Conservation (phyloP, 2,329 filamentous ascomycete species). For the Paraconiothyrium brasiliense region DNA sequence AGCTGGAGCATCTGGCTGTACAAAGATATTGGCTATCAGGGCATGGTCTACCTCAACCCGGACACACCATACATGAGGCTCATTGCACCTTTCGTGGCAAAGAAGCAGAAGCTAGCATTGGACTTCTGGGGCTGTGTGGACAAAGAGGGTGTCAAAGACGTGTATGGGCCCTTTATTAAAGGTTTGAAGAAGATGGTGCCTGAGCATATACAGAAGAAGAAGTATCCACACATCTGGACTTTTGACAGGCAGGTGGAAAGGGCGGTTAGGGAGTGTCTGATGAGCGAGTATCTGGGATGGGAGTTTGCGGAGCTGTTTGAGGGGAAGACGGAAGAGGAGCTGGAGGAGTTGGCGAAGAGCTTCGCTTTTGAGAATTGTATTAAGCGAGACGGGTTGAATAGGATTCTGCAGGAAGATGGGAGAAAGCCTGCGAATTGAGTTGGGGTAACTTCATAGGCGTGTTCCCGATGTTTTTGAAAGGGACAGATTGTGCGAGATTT, state of each 20-base stretch:
- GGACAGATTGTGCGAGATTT: too few species aligned
- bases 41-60: conserved; percentile 25
- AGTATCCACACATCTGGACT: conserved; percentile 21
- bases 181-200: conserved; percentile 20
- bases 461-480: too few species aligned
- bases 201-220: conserved; percentile 24
- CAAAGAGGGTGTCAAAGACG: conserved; percentile 20
- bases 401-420: conserved; percentile 11
- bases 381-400: conserved; percentile 17
- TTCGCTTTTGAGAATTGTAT: conserved; percentile 25
- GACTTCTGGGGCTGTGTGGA: conserved; percentile 25
- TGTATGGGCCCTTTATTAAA: conserved; percentile 24
- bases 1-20: conserved; percentile 29
- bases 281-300: conserved; percentile 24
- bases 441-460: too few species aligned
- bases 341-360: conserved; percentile 20
- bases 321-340: conserved; percentile 22
- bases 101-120: conserved; percentile 22
- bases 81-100: conserved; percentile 23
- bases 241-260: conserved; percentile 21
- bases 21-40: conserved; percentile 28
- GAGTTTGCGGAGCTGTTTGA: conserved; percentile 23
- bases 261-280: conserved; percentile 19
- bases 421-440: too few species aligned
- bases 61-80: conserved; percentile 23